A percentile compares a stretch with the other conserved stretches of the same genome.
Conservation (phyloP, 805 yeast species). For the Nakazawaea sp. region DNA sequence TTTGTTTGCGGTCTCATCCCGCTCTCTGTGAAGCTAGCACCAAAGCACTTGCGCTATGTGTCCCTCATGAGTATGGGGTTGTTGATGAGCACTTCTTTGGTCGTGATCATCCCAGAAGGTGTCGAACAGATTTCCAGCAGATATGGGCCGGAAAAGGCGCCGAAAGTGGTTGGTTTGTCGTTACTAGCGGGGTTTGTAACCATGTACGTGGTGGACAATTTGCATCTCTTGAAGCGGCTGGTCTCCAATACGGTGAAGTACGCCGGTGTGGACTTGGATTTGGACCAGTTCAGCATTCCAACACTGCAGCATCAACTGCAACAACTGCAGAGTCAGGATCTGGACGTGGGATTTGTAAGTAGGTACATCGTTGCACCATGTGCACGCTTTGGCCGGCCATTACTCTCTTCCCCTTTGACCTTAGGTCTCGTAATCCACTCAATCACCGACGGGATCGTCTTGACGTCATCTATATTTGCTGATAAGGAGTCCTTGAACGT, state of each 20-base stretch:
- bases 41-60: slow-evolving; percentile 25
- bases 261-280: slow-evolving; percentile 7
- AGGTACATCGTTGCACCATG: not conserved
- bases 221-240: slow-evolving; percentile 13
- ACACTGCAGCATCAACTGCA: not conserved
- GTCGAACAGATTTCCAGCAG: slow-evolving; percentile 31
- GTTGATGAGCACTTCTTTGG: slow-evolving; percentile 51
- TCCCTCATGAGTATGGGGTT: slow-evolving; percentile 55
- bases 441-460: slow-evolving; percentile 64
- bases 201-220: slow-evolving; percentile 45
- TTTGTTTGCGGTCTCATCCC: slow-evolving; percentile 23
- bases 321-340: not conserved
- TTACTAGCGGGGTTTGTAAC: slow-evolving; percentile 46
- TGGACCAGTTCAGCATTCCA: slow-evolving; percentile 5
- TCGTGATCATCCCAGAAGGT: slow-evolving; percentile 63
- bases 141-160: slow-evolving; percentile 15
- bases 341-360: not conserved
- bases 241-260: slow-evolving; percentile 1
- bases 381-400: slow-evolving; percentile 15
- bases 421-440: slow-evolving; percentile 63
- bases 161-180: slow-evolving; percentile 36
- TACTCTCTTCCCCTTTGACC: slow-evolving; percentile 21
- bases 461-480: slow-evolving; percentile 48
- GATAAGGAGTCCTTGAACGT: slow-evolving; percentile 28
- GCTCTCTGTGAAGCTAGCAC: slow-evolving; percentile 16